These are phyloP conservation scores for Nicotiana tomentosiformis DNA, from an alignment of 257 asterid species.

Conservation along the genomic window DNA sequence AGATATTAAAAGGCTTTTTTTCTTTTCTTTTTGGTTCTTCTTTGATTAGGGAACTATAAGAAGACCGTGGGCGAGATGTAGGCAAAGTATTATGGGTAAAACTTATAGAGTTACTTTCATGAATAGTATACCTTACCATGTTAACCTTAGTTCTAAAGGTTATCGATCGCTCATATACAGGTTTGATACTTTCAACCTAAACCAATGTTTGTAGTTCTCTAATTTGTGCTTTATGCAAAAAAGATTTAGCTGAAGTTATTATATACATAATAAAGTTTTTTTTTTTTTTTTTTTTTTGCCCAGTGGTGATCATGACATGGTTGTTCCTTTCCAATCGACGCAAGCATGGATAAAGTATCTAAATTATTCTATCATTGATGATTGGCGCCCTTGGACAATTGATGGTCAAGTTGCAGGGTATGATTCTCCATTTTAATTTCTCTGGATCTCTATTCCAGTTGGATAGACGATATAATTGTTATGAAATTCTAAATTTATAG, in stretches of 20 bases:
- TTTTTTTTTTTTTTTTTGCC: too few relatives aligned
- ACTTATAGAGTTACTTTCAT: not conserved
- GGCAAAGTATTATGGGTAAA: not conserved
- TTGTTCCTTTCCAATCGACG: slow-evolving; percentile 10
- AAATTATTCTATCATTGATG: slow-evolving; percentile 8
- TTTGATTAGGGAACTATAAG: not conserved
- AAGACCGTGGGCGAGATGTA: not conserved
- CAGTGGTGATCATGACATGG: slow-evolving; percentile 25
- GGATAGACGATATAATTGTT: not conserved
- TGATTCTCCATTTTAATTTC: not conserved
- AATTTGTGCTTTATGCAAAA: not conserved
- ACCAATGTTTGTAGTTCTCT: not conserved
- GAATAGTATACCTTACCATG: not conserved
- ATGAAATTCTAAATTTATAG: not conserved
- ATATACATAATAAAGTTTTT: not conserved
- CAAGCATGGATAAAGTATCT: slow-evolving; percentile 15
- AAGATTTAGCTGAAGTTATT: not conserved
- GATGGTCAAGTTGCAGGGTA: slow-evolving; percentile 47
- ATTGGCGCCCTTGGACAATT: slow-evolving; percentile 30
- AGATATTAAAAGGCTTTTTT: too few relatives aligned
- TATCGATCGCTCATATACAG: slow-evolving; percentile 1
- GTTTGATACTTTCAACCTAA: not conserved
- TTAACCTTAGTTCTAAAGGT: not conserved
- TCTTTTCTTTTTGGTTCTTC: not conserved
- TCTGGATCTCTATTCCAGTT: not conserved